Percentiles rank a stretch among this genome's conserved stretches.
Evolutionary conservation across 495 filamentous ascomycete genomes (phyloP).

Genomic region (Achaetomiella virescens): DNA sequence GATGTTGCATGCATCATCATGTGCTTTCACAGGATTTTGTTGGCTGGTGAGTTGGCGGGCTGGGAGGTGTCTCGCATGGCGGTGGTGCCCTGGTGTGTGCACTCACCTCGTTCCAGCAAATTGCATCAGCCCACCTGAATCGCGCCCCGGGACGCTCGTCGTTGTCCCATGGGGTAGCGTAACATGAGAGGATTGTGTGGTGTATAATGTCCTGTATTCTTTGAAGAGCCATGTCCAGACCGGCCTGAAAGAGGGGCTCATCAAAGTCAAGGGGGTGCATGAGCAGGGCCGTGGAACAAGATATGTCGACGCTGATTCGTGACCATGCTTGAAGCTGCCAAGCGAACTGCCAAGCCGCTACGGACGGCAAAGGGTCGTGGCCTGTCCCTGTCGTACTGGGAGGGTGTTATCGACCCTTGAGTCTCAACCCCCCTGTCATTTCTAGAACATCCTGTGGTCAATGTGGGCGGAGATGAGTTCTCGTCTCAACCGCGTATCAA

Average conservation of each 20-base stretch:
- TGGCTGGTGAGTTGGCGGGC: too few relatives aligned
- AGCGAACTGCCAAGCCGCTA: neutral
- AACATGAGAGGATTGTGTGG: too few relatives aligned
- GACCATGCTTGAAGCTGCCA: neutral
- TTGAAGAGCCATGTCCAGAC: constrained; percentile 3
- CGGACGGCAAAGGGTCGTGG: neutral
- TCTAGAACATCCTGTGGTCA: neutral
- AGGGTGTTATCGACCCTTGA: neutral
- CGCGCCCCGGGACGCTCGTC: neutral
- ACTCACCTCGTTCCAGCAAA: neutral
- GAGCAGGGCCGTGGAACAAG: constrained; percentile 4
- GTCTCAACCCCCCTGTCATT: neutral
- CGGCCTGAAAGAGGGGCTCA: constrained; percentile 6
- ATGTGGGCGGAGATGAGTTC: neutral
- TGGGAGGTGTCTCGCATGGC: neutral
- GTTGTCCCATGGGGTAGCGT: neutral
- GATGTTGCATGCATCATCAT: too few relatives aligned
- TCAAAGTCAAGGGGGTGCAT: neutral
- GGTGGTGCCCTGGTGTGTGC: neutral
- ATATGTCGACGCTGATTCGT: constrained; percentile 5
- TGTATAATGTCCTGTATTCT: too few relatives aligned
- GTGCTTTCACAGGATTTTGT: too few relatives aligned
- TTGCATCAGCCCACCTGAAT: neutral
- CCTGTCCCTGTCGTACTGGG: neutral
- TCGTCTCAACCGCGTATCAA: neutral